Conservation (phyloP, 1,139 yeast genomes). For the Pichia sp. region DNA sequence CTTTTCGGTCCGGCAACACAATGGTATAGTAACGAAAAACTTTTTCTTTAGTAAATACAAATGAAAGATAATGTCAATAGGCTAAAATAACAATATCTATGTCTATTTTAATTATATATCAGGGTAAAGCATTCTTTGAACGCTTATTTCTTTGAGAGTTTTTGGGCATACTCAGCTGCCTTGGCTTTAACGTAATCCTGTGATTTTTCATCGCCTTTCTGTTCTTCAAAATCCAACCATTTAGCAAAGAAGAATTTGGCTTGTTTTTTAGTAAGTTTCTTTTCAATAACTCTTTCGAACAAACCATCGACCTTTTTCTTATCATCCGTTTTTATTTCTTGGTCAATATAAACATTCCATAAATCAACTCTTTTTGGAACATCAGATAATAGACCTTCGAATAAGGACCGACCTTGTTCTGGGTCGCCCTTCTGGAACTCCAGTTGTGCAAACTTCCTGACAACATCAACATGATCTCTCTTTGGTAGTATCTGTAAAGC, state of each 20-base stretch:
- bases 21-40: background rate
- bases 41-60: background rate
- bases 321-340: slow-evolving; percentile 61
- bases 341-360: slow-evolving; percentile 94
- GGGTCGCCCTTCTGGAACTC: slow-evolving; percentile 84
- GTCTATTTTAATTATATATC: background rate
- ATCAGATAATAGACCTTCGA: slow-evolving; percentile 86
- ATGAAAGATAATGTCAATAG: background rate
- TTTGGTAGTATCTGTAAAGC: slow-evolving; percentile 73
- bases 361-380: slow-evolving; percentile 89
- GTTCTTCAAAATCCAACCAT: slow-evolving; percentile 81
- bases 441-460: slow-evolving; percentile 81
- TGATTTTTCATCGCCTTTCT: slow-evolving; percentile 61
- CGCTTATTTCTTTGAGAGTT: slow-evolving; percentile 13
- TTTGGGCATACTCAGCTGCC: slow-evolving; percentile 65
- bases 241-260: slow-evolving; percentile 93
- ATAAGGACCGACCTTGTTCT: slow-evolving; percentile 91
- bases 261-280: slow-evolving; percentile 79
- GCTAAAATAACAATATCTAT: background rate
- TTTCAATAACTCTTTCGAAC: slow-evolving; percentile 71
- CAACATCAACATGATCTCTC: slow-evolving; percentile 74
- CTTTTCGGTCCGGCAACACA: background rate
- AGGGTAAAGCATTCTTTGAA: background rate
- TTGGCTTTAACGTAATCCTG: slow-evolving; percentile 85
- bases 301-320: slow-evolving; percentile 66